Evolutionary conservation across 768 basidiomycete genomes (phyloP).

Genomic region (Sporobolomyces roseus): DNA sequence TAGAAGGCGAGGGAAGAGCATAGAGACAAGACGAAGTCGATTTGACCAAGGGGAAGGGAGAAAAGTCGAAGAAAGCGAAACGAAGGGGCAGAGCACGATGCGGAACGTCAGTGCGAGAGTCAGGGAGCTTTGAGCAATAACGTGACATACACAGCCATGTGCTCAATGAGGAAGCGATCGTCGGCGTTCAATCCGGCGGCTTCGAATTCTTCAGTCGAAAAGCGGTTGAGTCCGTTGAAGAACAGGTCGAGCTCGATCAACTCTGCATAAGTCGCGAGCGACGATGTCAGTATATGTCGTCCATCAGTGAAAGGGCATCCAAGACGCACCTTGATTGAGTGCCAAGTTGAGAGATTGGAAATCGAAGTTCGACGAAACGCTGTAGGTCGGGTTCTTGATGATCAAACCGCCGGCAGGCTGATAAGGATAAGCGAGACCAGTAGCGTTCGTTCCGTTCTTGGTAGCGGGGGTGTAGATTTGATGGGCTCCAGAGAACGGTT

Average conservation of each 20-base stretch:
- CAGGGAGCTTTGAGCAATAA: no score
- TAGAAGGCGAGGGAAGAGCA: no score
- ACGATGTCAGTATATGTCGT: background rate
- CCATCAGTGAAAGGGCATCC: background rate
- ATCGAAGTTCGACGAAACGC: conserved; percentile 51
- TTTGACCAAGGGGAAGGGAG: no score
- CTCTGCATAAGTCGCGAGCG: conserved; percentile 46
- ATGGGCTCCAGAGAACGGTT: background rate
- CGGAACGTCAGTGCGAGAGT: no score
- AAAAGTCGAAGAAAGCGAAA: no score
- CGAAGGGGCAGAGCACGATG: no score
- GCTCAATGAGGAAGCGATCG: conserved; percentile 59
- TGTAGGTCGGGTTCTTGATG: conserved; percentile 14
- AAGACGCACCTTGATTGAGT: conserved; percentile 53
- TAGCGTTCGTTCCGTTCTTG: conserved; percentile 36
- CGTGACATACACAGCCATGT: conserved; percentile 54
- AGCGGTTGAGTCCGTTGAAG: conserved; percentile 57
- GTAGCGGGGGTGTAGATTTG: conserved; percentile 10
- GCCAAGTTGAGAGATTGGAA: conserved; percentile 59
- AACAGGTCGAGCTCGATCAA: conserved; percentile 58
- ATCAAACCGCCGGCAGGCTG: conserved; percentile 34
- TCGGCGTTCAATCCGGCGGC: conserved; percentile 57
- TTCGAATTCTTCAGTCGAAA: conserved; percentile 59
- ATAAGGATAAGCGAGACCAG: conserved; percentile 9
- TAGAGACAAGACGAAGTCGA: no score